These are phyloP conservation scores for Venturia asperata DNA, from an alignment of 2,329 filamentous ascomycete genomes.

Conservation along the genomic window DNA sequence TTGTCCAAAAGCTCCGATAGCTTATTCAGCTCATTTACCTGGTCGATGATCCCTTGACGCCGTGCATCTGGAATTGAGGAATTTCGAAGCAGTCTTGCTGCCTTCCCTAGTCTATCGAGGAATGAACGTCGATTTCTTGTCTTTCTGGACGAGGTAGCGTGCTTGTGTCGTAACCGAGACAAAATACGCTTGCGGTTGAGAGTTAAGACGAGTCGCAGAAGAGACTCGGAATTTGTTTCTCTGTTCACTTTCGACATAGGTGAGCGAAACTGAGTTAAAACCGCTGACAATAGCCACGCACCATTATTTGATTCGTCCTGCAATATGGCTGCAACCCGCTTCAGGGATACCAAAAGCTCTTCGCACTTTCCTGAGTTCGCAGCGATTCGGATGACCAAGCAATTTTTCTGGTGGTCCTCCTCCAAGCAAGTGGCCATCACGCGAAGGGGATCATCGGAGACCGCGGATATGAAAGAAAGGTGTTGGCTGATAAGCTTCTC, in stretches of 20 bases:
- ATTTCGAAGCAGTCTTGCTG: background rate
- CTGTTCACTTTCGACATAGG: background rate
- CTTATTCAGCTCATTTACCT: background rate
- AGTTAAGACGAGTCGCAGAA: background rate
- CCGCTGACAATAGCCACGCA: background rate
- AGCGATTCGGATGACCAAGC: background rate
- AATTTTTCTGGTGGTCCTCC: background rate
- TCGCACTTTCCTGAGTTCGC: background rate
- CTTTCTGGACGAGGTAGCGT: background rate
- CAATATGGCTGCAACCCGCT: background rate
- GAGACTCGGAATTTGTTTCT: background rate
- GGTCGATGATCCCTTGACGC: background rate
- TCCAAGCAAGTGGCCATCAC: slow-evolving; percentile 5
- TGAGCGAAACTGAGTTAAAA: background rate
- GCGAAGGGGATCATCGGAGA: background rate
- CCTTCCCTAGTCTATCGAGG: background rate
- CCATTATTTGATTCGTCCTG: background rate
- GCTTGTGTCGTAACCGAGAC: background rate
- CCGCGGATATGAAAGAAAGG: slow-evolving; percentile 6
- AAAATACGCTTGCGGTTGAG: slow-evolving; percentile 4
- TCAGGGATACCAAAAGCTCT: background rate
- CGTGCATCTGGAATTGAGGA: background rate
- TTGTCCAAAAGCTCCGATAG: background rate
- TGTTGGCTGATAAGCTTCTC: slow-evolving; percentile 6
- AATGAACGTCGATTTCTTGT: background rate